Base-by-base conservation (phyloP, 2,329 filamentous ascomycete genomes). In the Piedraia hortae region DNA sequence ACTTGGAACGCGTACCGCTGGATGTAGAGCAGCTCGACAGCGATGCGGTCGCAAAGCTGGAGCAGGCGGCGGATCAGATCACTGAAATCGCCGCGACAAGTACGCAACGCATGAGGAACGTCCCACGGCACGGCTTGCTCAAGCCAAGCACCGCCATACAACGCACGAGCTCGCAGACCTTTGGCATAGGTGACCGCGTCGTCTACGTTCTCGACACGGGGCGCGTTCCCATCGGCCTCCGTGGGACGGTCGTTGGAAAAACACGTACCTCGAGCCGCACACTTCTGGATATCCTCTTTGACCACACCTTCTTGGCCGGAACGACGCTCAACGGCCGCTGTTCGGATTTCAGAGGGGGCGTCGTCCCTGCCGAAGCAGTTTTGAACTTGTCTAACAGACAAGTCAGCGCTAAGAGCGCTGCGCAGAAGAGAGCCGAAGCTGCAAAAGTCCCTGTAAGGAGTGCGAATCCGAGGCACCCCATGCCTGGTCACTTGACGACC, bases 91-190 rank as follows among this genome's bases (percentile, higher is more conserved):
- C 56, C 28, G 47, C 53, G 18, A 50, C 52, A 12, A 56, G 54
- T 8, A 22, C 21, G 3, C 21, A 22, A 22, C 72, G 63, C 37
- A 56, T 91, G 29, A 67, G 63, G 26, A 66, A 67, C 24, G 77
- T 91, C 19, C 85, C 85, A 21, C 67, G 88, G 23, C 69, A 68
- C 33, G 85, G 78, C 5, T 53, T 97, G 10, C 56, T 97, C 38
- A 89, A 89, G 41, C 88, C 88, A n/a, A 60, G 68, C 1, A 85
- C 97, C 46, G 80, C 80, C n/a, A 80, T 91, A 44, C 74, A 91
- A 42, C 69, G 80, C 23, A 62, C 93, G 18, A 68, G 74, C 25
- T 71, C 72, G 41, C 88, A 97, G 44, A 57, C 47, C 10, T 97
- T 91, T 46, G 47, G 48, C 24, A 59, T 97, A 14, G 85, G 85